Evolutionary conservation across 176 grass and related monocot species (phyloP).

Genomic region (Coix lacrymajobi): DNA sequence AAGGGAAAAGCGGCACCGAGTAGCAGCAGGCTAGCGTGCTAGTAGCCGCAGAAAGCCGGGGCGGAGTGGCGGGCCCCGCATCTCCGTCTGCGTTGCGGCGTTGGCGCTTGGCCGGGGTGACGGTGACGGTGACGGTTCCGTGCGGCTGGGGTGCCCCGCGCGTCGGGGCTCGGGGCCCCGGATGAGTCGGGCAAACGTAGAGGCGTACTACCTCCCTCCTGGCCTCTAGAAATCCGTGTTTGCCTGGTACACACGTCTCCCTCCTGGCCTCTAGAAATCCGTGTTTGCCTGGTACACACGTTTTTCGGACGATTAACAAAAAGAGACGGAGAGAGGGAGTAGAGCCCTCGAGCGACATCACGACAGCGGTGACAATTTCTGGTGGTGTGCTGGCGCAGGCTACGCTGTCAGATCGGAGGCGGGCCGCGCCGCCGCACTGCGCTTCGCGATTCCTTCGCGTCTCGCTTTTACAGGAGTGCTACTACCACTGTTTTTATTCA

Average conservation of each 20-base stretch:
- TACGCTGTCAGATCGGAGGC: constrained; percentile 4
- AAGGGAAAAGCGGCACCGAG: background rate
- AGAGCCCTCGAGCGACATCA: no score
- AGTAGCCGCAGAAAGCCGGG: constrained; percentile 13
- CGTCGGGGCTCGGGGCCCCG: background rate
- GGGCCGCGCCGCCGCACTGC: background rate
- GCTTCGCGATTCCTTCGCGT: no score
- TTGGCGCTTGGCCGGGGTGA: background rate
- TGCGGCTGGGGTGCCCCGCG: background rate
- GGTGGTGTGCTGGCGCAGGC: constrained; percentile 8
- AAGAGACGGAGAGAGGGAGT: no score
- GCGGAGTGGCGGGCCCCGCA: background rate
- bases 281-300: no score
- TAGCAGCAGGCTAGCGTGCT: background rate
- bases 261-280: no score
- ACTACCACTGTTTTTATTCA: no score
- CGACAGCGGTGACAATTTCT: constrained; percentile 23
- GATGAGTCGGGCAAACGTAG: no score
- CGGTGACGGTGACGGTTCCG: background rate
- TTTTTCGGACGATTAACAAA: no score
- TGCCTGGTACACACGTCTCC: no score
- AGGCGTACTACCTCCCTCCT: no score
- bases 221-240: no score
- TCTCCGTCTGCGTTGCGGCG: constrained; percentile 4
- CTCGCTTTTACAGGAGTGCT: no score